A percentile compares a stretch with the other conserved stretches of the same genome.
These are phyloP conservation scores for Polyrhizophydium stewartii DNA, from an alignment of 371 early-diverging fungal species.

Conservation along the genomic window DNA sequence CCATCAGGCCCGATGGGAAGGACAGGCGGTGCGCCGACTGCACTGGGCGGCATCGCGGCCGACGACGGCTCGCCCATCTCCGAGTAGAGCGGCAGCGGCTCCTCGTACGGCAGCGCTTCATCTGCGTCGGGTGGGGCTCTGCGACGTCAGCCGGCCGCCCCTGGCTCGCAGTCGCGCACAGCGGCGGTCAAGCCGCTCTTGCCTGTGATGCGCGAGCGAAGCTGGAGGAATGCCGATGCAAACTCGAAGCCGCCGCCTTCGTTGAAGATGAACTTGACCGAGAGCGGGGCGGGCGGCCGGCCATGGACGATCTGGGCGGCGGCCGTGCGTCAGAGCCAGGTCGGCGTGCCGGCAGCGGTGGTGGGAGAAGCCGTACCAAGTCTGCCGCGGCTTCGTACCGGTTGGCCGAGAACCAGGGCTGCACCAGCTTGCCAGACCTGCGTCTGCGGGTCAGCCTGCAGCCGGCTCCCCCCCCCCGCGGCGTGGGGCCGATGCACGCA, in stretches of 20 bases:
- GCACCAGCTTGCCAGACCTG: slow-evolving; percentile 23
- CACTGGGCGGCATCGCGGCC: too few relatives aligned
- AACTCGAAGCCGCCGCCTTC: slow-evolving; percentile 41
- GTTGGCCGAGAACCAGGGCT: slow-evolving; percentile 32
- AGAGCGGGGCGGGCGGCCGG: too few relatives aligned
- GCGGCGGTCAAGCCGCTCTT: too few relatives aligned
- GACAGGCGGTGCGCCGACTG: too few relatives aligned
- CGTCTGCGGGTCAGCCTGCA: not conserved
- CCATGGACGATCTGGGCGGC: too few relatives aligned
- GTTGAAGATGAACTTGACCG: slow-evolving; percentile 26
- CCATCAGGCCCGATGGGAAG: too few relatives aligned
- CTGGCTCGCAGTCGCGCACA: too few relatives aligned
- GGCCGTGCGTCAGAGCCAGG: too few relatives aligned
- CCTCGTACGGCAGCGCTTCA: slow-evolving; percentile 9
- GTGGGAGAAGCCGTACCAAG: too few relatives aligned
- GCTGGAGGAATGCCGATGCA: slow-evolving; percentile 18
- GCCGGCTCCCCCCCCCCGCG: not conserved
- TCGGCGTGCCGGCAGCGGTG: too few relatives aligned
- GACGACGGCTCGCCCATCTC: too few relatives aligned
- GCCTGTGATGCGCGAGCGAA: slow-evolving; percentile 22
- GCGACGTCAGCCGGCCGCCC: not conserved
- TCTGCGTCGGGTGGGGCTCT: not conserved
- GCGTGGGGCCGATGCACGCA: not conserved
- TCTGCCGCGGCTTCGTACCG: slow-evolving; percentile 15
- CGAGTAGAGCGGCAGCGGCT: slow-evolving; percentile 13